A percentile compares a stretch with the other conserved stretches of the same genome.
Conservation (phyloP, 1,284 basidiomycete genomes). For the Boletus semigastroideus region DNA sequence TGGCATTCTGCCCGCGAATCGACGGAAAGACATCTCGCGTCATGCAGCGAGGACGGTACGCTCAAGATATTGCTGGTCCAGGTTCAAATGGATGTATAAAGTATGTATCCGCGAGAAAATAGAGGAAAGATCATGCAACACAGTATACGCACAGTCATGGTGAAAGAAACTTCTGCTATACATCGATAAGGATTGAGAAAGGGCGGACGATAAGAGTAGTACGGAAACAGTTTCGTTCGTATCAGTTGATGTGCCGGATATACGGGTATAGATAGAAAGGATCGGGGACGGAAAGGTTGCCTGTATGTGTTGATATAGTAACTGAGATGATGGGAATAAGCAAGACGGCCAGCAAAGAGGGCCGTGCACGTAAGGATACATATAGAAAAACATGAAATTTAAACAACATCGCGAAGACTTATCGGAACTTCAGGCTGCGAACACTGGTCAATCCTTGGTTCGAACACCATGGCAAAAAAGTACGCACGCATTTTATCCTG, state of each 20-base stretch:
- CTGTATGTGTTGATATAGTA: conserved; percentile 44
- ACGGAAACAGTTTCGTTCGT: conserved; percentile 62
- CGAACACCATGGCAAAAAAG: not conserved
- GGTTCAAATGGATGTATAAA: conserved; percentile 45
- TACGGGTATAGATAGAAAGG: conserved; percentile 68
- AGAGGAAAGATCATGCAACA: conserved; percentile 22
- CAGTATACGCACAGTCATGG: conserved; percentile 30
- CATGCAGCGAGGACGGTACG: conserved; percentile 79
- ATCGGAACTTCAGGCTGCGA: conserved; percentile 81
- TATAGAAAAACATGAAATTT: conserved; percentile 40
- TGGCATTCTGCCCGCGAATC: conserved; percentile 53
- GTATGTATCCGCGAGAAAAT: conserved; percentile 35
- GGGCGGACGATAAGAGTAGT: conserved; percentile 43
- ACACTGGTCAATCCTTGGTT: conserved; percentile 15
- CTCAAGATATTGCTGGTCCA: conserved; percentile 66
- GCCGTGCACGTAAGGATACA: conserved; percentile 70
- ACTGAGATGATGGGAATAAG: conserved; percentile 33
- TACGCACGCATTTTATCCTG: conserved; percentile 85
- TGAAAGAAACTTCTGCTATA: conserved; percentile 62
- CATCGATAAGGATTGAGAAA: conserved; percentile 50
- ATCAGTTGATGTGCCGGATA: conserved; percentile 45
- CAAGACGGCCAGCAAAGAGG: conserved; percentile 20
- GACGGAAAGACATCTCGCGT: conserved; percentile 44
- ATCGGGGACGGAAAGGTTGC: conserved; percentile 33
- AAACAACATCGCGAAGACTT: conserved; percentile 83